A percentile compares a stretch with the other conserved stretches of the same genome.
Evolutionary conservation across 2,329 filamentous ascomycete species (phyloP).

Genomic region (Colletotrichum navitas): DNA sequence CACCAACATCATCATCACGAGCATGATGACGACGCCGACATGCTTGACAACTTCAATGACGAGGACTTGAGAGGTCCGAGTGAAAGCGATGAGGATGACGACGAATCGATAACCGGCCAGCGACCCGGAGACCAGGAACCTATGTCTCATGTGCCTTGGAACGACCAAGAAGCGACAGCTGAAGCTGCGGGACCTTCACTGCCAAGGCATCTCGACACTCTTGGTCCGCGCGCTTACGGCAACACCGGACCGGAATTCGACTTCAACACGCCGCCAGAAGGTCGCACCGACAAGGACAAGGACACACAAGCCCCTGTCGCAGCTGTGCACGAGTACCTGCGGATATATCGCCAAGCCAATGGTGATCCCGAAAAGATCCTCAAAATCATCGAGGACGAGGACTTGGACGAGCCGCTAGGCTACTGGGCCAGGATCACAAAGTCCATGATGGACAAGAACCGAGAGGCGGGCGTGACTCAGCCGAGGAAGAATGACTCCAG

Average conservation of each 20-base stretch:
- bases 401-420: conserved; percentile 68
- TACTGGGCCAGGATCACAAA: conserved; percentile 69
- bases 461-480: conserved; percentile 19
- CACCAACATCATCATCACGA: conserved; percentile 33
- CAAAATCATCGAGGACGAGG: conserved; percentile 71
- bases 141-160: conserved; percentile 17
- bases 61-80: conserved; percentile 18
- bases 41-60: conserved; percentile 5
- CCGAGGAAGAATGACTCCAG: conserved; percentile 19
- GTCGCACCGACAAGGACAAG: conserved; percentile 12
- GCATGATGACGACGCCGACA: conserved; percentile 29
- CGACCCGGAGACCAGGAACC: conserved; percentile 18
- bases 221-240: conserved; percentile 10
- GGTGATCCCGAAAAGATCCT: conserved; percentile 71
- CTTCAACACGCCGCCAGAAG: conserved; percentile 31
- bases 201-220: conserved; percentile 1
- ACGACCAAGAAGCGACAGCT: conserved; percentile 21
- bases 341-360: conserved; percentile 70
- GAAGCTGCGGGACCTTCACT: conserved; percentile 5
- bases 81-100: conserved; percentile 33
- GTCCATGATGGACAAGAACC: conserved; percentile 43
- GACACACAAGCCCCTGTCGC: conserved; percentile 39
- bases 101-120: conserved; percentile 11
- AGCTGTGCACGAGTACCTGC: conserved; percentile 60
- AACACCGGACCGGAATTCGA: conserved; percentile 20